A percentile compares a stretch with the other conserved stretches of the same genome.
Evolutionary conservation across 1,139 yeast species (phyloP).

Genomic region (Magnusiomyces sp.): DNA sequence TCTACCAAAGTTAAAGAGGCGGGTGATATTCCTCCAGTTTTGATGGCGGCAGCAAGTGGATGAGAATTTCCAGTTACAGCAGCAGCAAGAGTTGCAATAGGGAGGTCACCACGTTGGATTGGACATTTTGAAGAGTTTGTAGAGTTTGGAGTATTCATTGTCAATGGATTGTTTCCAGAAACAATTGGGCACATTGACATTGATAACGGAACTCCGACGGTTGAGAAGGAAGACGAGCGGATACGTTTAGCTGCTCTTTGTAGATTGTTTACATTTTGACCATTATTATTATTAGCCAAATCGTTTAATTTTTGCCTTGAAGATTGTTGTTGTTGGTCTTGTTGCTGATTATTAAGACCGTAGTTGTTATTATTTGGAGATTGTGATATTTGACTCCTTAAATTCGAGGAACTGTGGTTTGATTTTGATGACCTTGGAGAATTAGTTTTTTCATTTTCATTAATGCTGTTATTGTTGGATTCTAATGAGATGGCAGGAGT

Average conservation of each 20-base stretch:
- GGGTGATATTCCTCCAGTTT: neutral
- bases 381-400: neutral
- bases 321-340: neutral
- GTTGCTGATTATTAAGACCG: neutral
- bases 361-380: neutral
- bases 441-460: no score
- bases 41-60: neutral
- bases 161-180: neutral
- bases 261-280: no score
- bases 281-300: no score
- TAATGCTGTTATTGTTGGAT: no score
- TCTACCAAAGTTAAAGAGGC: neutral
- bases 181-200: slow-evolving; percentile 5
- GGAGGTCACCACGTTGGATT: slow-evolving; percentile 1
- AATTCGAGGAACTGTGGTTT: no score
- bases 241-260: neutral
- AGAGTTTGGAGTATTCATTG: neutral
- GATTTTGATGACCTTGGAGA: no score
- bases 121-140: neutral
- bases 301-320: no score
- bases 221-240: neutral
- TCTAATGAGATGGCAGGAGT: neutral
- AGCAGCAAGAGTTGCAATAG: slow-evolving; percentile 2
- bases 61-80: neutral
- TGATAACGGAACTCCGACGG: slow-evolving; percentile 1